phyloP scores from a whole-genome alignment of 805 yeast genomes.

The Candida verbasci region DNA sequence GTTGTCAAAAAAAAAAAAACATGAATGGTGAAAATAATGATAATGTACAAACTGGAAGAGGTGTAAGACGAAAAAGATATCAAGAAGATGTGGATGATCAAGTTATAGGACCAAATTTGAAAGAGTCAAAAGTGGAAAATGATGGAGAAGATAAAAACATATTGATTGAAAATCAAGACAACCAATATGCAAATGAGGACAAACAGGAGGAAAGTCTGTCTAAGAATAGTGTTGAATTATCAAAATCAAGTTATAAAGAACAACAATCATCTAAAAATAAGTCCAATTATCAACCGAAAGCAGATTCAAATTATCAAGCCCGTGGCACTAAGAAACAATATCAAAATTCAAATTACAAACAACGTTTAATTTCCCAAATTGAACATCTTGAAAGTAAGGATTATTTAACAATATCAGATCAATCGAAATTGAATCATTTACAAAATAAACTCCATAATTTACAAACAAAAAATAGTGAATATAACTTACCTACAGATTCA shows the following conservation, averaged over 20 bases:
- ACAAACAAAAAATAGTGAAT: constrained; percentile 7
- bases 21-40: too few species aligned
- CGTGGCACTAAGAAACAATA: too few species aligned
- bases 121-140: not conserved
- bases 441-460: constrained; percentile 1
- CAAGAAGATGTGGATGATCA: constrained; percentile 2
- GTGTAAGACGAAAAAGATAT: constrained; percentile 11
- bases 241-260: not conserved
- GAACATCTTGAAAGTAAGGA: constrained; percentile 42
- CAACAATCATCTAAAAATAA: too few species aligned
- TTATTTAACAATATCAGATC: constrained; percentile 39
- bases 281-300: too few species aligned
- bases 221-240: too few species aligned
- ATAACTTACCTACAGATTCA: constrained; percentile 5
- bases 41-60: constrained; percentile 12
- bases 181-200: too few species aligned
- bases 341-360: constrained; percentile 2
- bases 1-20: too few species aligned
- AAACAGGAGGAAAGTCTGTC: too few species aligned
- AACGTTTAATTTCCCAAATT: not conserved
- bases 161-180: not conserved
- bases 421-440: not conserved
- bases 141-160: constrained; percentile 1
- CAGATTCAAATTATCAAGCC: too few species aligned
- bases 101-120: not conserved